These are phyloP conservation scores for Pelargonium nanum DNA, from an alignment of 345 rosid species.

Conservation along the genomic window DNA sequence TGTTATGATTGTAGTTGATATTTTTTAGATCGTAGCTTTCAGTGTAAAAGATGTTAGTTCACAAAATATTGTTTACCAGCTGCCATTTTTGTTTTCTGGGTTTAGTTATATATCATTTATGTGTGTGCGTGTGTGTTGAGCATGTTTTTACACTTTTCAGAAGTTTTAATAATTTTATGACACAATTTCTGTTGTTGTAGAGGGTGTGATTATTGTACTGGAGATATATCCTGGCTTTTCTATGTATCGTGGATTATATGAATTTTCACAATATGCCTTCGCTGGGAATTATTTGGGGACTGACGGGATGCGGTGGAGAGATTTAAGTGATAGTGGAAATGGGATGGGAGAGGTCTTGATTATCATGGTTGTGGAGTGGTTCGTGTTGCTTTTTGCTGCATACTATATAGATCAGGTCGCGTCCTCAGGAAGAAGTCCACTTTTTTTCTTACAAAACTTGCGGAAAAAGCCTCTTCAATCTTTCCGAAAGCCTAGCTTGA, in stretches of 20 bases:
- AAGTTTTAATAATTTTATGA: too few species aligned
- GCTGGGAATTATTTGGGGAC: slow-evolving; percentile 38
- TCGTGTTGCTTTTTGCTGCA: slow-evolving; percentile 45
- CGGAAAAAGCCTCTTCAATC: slow-evolving; percentile 27
- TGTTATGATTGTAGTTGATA: too few species aligned
- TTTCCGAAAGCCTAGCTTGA: slow-evolving; percentile 40
- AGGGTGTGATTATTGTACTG: slow-evolving; percentile 50
- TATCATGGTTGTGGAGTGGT: slow-evolving; percentile 70
- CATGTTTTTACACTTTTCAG: background rate
- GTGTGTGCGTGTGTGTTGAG: background rate
- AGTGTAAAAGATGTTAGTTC: too few species aligned
- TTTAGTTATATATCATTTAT: too few species aligned
- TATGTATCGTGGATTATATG: slow-evolving; percentile 76
- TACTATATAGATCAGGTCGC: slow-evolving; percentile 56
- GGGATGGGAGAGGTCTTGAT: slow-evolving; percentile 51
- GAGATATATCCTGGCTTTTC: slow-evolving; percentile 86
- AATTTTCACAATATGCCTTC: slow-evolving; percentile 49
- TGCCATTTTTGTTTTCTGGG: background rate
- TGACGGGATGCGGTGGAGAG: slow-evolving; percentile 62
- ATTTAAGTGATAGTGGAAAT: slow-evolving; percentile 44
- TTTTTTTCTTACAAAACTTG: slow-evolving; percentile 33
- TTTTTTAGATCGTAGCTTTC: too few species aligned
- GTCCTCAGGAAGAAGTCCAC: slow-evolving; percentile 46
- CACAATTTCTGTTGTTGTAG: slow-evolving; percentile 42
- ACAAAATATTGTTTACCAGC: too few species aligned